These are phyloP conservation scores for Cryptococcus maquisensis DNA, from an alignment of 1,284 basidiomycete genomes.

Conservation along the genomic window DNA sequence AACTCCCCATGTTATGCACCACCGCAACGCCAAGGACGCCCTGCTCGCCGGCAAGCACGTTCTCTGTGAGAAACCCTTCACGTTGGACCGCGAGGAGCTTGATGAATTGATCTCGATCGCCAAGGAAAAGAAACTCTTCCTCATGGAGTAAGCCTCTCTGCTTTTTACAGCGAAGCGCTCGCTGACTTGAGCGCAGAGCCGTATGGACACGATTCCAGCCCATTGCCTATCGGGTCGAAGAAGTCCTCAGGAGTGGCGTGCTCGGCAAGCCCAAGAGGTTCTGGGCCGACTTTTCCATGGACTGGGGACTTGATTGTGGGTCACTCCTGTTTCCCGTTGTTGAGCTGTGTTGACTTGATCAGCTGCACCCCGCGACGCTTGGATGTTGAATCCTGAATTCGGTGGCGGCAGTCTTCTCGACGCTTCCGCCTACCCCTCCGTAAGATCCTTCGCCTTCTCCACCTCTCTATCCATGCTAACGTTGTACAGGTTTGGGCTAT, in stretches of 20 bases:
- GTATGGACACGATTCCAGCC: slow-evolving; percentile 50
- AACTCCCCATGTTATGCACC: slow-evolving; percentile 83
- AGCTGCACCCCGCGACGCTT: slow-evolving; percentile 47
- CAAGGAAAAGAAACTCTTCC: slow-evolving; percentile 69
- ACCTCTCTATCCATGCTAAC: not conserved
- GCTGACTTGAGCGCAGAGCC: slow-evolving; percentile 23
- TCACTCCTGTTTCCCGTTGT: slow-evolving; percentile 8
- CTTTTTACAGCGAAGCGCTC: slow-evolving; percentile 1
- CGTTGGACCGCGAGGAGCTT: slow-evolving; percentile 51
- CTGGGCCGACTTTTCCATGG: slow-evolving; percentile 67
- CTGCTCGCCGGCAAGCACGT: slow-evolving; percentile 79
- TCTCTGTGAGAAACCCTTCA: slow-evolving; percentile 70
- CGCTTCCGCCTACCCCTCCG: slow-evolving; percentile 74
- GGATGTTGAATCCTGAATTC: slow-evolving; percentile 68
- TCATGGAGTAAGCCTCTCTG: slow-evolving; percentile 72
- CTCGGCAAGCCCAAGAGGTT: slow-evolving; percentile 47
- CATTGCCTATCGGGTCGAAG: slow-evolving; percentile 44
- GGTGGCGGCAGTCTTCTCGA: slow-evolving; percentile 82
- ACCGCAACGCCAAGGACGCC: slow-evolving; percentile 69
- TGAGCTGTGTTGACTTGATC: not conserved
- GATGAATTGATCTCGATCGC: slow-evolving; percentile 66
- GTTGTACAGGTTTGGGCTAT: slow-evolving; percentile 64
- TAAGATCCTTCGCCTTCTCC: not conserved
- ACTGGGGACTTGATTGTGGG: slow-evolving; percentile 69
- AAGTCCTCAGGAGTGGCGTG: slow-evolving; percentile 40